These are phyloP conservation scores for Pichia sp. DNA, from an alignment of 1,139 yeast species.

Conservation along the genomic window DNA sequence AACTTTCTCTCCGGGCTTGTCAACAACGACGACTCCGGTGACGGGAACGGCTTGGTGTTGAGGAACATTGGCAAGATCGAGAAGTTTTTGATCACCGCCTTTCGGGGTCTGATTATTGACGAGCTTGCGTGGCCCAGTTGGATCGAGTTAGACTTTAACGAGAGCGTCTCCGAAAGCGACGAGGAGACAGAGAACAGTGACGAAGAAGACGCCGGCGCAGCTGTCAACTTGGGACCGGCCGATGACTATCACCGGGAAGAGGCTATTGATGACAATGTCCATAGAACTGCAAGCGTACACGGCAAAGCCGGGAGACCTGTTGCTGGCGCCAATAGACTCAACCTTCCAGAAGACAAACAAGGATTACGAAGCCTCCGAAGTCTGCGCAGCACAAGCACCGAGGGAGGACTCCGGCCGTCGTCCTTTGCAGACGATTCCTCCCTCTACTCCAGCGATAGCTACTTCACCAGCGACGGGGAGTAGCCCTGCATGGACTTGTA, in stretches of 20 bases:
- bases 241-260: neutral
- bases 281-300: neutral
- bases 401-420: neutral
- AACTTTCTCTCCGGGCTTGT: neutral
- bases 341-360: neutral
- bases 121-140: constrained; percentile 98
- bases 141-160: constrained; percentile 71
- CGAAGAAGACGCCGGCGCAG: neutral
- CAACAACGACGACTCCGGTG: constrained; percentile 11
- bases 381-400: constrained; percentile 1
- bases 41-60: constrained; percentile 50
- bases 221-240: too few relatives aligned
- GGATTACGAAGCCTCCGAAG: constrained; percentile 1
- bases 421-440: constrained; percentile 10
- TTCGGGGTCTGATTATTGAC: constrained; percentile 66
- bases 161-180: constrained; percentile 32
- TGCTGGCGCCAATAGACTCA: neutral
- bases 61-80: constrained; percentile 93
- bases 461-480: constrained; percentile 14
- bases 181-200: constrained; percentile 3
- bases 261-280: neutral
- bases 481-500: neutral
- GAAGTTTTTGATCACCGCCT: constrained; percentile 71
- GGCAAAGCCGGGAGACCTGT: neutral
- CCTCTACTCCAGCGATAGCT: constrained; percentile 10